Base-by-base conservation (phyloP, 345 rosid genomes). In the Lepidium africanum region DNA sequence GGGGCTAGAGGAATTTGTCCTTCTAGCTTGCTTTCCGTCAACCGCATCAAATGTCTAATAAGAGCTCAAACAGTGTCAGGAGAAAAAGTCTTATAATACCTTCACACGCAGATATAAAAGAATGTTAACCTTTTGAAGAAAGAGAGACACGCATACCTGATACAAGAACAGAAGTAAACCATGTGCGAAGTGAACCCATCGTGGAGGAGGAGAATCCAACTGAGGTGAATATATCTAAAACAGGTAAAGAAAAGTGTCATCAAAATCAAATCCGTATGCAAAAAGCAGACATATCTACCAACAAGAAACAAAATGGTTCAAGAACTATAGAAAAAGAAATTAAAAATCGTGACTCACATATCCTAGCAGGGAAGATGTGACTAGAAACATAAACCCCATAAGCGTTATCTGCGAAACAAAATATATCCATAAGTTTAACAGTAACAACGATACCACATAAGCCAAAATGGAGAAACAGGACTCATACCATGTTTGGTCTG, bases 21-120 rank as follows among this genome's bases (percentile, higher is more conserved):
- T 78, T 10, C 99, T 85, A 12, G 99, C 99, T 91, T 94, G 99
- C 81, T 94, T 94, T 57, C 99, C 99, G 77, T 91, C 99, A 78
- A 94, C 96, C 60, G 97, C 97, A 85, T 94, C 99, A 43, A 94
- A 94, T 51, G 99, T 94, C 99, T 94, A 32, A 48, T 9, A 16
- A 51, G 45, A 63, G 30, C 38, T 67, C 61, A 5, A 14, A 65
- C 36, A 2, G 38, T 50, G 19, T 51, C 35, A 75, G 25, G 10
- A n/a, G 16, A 21, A 37, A 32, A 37, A 46, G 9, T 16, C 11
- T 45, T 30, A 50, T 57, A 59, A 19, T 27, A 51, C 40, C 6
- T 51, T 6, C 49, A 43, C 63, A 52, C 27, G 19, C 58, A 45
- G 14, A 2, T 37, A 51, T 6, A 42, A 16, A 50, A 16, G 30